phyloP scores from a whole-genome alignment of 352 stramenopile genomes.

The Pythium graminicola region DNA sequence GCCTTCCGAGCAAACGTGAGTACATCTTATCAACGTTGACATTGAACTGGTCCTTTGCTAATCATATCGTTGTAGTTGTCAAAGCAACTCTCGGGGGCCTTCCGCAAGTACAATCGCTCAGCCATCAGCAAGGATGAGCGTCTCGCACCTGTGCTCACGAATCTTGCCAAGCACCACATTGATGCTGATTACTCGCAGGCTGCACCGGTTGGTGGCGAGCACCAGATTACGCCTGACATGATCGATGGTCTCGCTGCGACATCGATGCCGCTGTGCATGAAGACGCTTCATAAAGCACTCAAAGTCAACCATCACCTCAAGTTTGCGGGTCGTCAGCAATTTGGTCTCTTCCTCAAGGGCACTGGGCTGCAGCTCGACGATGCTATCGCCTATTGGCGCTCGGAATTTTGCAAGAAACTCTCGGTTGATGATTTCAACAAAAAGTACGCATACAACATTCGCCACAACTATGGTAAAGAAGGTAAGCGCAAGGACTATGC shows the following conservation, averaged over 20 bases:
- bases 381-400: constrained; percentile 67
- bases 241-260: constrained; percentile 59
- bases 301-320: constrained; percentile 78
- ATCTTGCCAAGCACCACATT: constrained; percentile 96
- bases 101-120: constrained; percentile 84
- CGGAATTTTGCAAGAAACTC: constrained; percentile 61
- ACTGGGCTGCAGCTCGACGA: constrained; percentile 73
- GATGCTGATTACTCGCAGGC: constrained; percentile 81
- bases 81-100: constrained; percentile 85
- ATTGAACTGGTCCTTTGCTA: not conserved
- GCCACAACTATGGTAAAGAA: constrained; percentile 82
- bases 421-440: constrained; percentile 64
- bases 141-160: constrained; percentile 91
- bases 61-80: constrained; percentile 58
- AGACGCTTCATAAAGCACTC: constrained; percentile 61
- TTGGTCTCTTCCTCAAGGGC: constrained; percentile 81
- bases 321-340: constrained; percentile 80
- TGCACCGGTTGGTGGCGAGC: constrained; percentile 30
- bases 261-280: constrained; percentile 81
- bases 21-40: not conserved
- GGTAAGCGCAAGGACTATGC: constrained; percentile 65
- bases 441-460: constrained; percentile 84
- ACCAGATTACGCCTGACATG: constrained; percentile 62
- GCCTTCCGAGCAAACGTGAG: constrained; percentile 87
- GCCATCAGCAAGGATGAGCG: constrained; percentile 90